Evolutionary conservation across 768 basidiomycete genomes (phyloP).

Genomic region (Mycena belliarum): DNA sequence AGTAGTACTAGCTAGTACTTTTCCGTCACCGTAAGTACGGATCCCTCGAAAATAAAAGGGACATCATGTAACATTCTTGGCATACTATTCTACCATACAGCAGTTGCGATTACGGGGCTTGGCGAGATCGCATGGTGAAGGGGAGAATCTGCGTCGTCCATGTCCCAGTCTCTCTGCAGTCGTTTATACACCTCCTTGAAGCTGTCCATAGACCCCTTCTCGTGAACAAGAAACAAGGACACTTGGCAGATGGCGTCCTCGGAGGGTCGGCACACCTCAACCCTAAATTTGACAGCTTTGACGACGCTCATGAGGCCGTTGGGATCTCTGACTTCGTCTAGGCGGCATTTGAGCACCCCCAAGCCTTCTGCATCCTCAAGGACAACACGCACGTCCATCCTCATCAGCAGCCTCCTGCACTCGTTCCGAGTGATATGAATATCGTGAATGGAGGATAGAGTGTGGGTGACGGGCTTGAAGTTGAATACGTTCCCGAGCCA

Average conservation of each 20-base stretch:
- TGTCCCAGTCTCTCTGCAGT: conserved; percentile 69
- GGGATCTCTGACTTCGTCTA: conserved; percentile 65
- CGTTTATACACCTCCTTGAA: conserved; percentile 75
- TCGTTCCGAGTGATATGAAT: conserved; percentile 68
- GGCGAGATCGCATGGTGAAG: conserved; percentile 12
- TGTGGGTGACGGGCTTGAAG: conserved; percentile 67
- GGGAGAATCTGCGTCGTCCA: conserved; percentile 38
- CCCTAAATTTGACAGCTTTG: conserved; percentile 81
- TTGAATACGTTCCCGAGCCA: conserved; percentile 93
- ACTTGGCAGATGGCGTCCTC: conserved; percentile 46
- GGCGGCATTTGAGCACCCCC: conserved; percentile 73
- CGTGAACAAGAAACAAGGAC: conserved; percentile 68
- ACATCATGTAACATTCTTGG: background rate
- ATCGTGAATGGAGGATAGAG: conserved; percentile 59
- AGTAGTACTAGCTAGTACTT: no score
- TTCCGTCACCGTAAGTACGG: no score
- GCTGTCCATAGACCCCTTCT: conserved; percentile 83
- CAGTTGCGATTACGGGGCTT: background rate
- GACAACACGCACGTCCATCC: conserved; percentile 67
- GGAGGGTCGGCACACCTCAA: conserved; percentile 61
- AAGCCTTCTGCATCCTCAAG: conserved; percentile 64
- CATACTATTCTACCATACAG: conserved; percentile 5
- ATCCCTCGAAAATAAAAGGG: no score
- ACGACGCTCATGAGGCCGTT: conserved; percentile 51
- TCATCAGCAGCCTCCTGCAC: conserved; percentile 71